A percentile compares a stretch with the other conserved stretches of the same genome.
phyloP scores from a whole-genome alignment of 2,329 filamentous ascomycete species.

The Tricladium varicosporioides region DNA sequence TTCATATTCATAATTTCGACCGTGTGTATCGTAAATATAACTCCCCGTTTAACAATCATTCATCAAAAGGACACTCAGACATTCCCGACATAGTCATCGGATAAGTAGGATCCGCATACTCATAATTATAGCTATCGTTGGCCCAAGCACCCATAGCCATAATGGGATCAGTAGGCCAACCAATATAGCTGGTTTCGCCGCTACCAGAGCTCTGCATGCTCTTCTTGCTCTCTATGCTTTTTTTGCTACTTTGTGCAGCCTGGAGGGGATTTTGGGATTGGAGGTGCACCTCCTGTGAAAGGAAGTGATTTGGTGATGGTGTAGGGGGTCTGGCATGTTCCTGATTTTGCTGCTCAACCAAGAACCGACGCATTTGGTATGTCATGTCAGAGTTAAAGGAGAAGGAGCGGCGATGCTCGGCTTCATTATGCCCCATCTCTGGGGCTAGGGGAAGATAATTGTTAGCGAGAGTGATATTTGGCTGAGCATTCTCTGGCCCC shows the following conservation, averaged over 20 bases:
- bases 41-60: background rate
- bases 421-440: conserved; percentile 14
- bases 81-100: conserved; percentile 20
- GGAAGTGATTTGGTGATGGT: conserved; percentile 1
- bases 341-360: conserved; percentile 11
- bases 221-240: conserved; percentile 20
- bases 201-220: conserved; percentile 18
- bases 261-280: background rate
- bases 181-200: conserved; percentile 10
- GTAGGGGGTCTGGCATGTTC: background rate
- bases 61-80: conserved; percentile 8
- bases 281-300: conserved; percentile 13
- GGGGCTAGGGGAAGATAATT: conserved; percentile 16
- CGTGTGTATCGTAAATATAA: background rate
- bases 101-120: conserved; percentile 1
- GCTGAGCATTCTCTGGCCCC: conserved; percentile 21
- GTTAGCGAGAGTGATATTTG: conserved; percentile 14
- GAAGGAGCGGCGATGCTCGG: conserved; percentile 12
- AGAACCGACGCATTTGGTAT: conserved; percentile 19
- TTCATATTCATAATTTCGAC: background rate
- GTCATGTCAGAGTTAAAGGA: conserved; percentile 17
- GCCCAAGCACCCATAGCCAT: conserved; percentile 20
- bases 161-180: conserved; percentile 16
- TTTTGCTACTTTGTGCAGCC: conserved; percentile 10
- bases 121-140: conserved; percentile 2